Evolutionary conservation across 305 asterid species (phyloP).

Genomic region (Fraxinus greggii): DNA sequence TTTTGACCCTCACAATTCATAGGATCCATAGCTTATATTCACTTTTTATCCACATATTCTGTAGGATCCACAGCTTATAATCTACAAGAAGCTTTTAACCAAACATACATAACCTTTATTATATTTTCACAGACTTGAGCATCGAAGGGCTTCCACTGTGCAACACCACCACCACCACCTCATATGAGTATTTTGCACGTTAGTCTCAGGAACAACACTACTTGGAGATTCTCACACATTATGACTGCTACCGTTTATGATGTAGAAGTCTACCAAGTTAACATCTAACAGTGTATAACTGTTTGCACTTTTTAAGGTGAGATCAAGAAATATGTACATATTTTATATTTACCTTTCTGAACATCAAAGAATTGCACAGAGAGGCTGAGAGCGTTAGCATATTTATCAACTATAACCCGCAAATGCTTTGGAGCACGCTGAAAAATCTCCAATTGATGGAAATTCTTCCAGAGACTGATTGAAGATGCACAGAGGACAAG

Average conservation of each 20-base stretch:
- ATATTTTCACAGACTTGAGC: background rate
- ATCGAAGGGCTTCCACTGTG: background rate
- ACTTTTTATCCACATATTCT: background rate
- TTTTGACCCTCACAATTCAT: background rate
- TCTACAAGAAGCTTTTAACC: background rate
- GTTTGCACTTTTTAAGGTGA: background rate
- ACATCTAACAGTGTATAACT: background rate
- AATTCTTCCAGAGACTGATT: conserved; percentile 40
- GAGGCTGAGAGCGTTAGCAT: conserved; percentile 45
- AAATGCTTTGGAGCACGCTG: conserved; percentile 21
- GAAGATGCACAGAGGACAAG: conserved; percentile 43
- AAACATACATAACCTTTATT: no score
- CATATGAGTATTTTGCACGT: background rate
- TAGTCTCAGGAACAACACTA: background rate
- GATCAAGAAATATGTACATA: background rate
- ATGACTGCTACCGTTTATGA: background rate
- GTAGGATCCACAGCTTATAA: background rate
- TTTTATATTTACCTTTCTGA: conserved; percentile 48
- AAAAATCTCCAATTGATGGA: conserved; percentile 22
- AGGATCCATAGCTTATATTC: background rate
- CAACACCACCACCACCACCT: background rate
- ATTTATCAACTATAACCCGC: conserved; percentile 24
- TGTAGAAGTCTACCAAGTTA: background rate
- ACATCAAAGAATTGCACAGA: conserved; percentile 62
- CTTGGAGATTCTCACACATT: background rate